phyloP scores from a whole-genome alignment of 2,329 filamentous ascomycete species.

The Penicillium brevicompactum region DNA sequence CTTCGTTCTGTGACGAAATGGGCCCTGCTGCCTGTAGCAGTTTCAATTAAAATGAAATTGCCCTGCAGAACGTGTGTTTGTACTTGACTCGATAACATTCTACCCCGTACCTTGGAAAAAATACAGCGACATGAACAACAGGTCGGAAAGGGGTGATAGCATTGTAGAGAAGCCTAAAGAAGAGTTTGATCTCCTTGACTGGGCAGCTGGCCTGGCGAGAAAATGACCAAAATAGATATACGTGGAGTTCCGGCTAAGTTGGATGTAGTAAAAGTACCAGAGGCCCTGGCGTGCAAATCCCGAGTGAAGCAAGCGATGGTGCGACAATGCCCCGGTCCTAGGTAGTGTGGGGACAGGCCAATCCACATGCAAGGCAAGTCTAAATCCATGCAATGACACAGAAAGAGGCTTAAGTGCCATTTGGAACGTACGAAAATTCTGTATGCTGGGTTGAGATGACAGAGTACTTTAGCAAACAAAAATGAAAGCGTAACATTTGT shows the following conservation, averaged over 20 bases:
- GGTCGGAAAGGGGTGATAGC: too few species aligned
- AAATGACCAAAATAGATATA: neutral
- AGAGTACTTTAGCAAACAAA: neutral
- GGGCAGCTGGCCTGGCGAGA: neutral
- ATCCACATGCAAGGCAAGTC: slow-evolving; percentile 15
- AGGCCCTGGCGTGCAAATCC: neutral
- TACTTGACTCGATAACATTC: neutral
- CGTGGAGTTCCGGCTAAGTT: neutral
- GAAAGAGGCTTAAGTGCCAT: neutral
- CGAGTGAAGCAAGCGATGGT: slow-evolving; percentile 16
- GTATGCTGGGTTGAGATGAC: neutral
- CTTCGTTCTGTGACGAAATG: neutral
- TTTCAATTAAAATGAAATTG: neutral
- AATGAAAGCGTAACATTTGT: neutral
- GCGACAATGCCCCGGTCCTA: slow-evolving; percentile 14
- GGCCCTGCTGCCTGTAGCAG: neutral
- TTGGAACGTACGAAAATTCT: neutral
- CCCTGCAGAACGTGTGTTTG: neutral
- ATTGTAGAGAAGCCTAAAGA: neutral
- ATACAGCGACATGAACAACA: too few species aligned
- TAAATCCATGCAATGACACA: neutral
- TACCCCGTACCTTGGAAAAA: too few species aligned
- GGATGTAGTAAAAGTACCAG: neutral
- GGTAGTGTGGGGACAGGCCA: slow-evolving; percentile 7
- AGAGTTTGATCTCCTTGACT: neutral